A percentile compares a stretch with the other conserved stretches of the same genome.
phyloP scores from a whole-genome alignment of 441 rosid genomes.

The Aquilaria agallochum region DNA sequence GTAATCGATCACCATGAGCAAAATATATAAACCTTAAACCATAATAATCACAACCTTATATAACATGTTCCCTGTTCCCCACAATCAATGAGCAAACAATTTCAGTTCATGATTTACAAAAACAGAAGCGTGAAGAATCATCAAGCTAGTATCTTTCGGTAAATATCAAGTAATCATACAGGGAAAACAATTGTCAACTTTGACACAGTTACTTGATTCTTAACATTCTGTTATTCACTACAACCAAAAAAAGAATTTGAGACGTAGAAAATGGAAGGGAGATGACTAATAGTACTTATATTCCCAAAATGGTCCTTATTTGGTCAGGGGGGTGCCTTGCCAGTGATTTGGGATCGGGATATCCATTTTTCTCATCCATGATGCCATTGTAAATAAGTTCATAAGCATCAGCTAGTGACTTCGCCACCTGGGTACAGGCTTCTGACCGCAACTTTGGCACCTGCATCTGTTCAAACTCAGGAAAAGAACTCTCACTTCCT shows the following conservation, averaged over 20 bases:
- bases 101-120: no score
- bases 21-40: no score
- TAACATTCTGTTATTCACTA: neutral
- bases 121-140: neutral
- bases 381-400: slow-evolving; percentile 69
- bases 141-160: neutral
- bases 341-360: slow-evolving; percentile 77
- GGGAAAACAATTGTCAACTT: no score
- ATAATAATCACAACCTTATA: no score
- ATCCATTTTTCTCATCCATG: slow-evolving; percentile 68
- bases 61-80: no score
- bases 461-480: slow-evolving; percentile 92
- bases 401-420: slow-evolving; percentile 72
- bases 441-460: slow-evolving; percentile 90
- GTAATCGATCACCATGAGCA: no score
- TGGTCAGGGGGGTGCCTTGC: slow-evolving; percentile 97
- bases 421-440: slow-evolving; percentile 64
- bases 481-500: slow-evolving; percentile 85
- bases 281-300: slow-evolving; percentile 29
- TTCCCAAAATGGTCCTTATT: slow-evolving; percentile 86
- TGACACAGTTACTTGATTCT: neutral
- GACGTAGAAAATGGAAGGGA: neutral
- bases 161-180: neutral
- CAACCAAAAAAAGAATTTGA: neutral
- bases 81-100: no score